Evolutionary conservation across 306 rosid species (phyloP).

Genomic region (Trifolium fragiferum): DNA sequence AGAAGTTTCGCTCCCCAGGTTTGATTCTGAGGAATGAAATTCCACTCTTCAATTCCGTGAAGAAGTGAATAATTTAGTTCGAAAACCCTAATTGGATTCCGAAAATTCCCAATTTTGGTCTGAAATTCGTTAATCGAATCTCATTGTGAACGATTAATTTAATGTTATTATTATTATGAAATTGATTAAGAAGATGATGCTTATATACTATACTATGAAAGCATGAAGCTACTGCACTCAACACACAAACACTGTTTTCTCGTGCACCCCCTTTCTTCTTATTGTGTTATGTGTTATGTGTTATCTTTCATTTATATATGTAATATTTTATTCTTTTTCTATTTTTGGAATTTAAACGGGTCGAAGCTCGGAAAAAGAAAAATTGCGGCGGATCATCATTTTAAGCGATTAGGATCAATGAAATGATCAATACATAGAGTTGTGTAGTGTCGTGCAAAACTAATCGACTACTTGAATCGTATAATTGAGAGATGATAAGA

Average conservation of each 20-base stretch:
- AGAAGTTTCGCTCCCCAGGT: conserved; percentile 69
- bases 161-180: neutral
- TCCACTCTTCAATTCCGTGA: conserved; percentile 17
- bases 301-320: neutral
- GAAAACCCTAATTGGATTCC: conserved; percentile 43
- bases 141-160: neutral
- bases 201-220: neutral
- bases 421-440: too few relatives aligned
- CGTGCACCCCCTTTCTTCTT: neutral
- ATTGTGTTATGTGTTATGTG: neutral
- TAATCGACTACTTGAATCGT: neutral
- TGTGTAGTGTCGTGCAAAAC: too few relatives aligned
- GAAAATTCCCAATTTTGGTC: conserved; percentile 30
- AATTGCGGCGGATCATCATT: neutral
- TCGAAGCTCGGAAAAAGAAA: neutral
- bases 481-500: neutral
- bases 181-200: neutral
- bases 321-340: neutral
- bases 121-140: neutral
- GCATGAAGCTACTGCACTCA: conserved; percentile 5
- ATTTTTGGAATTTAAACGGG: neutral
- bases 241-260: neutral
- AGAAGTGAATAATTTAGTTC: conserved; percentile 5
- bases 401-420: too few relatives aligned
- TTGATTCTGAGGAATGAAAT: conserved; percentile 35